Evolutionary conservation across 306 rosid genomes (phyloP).

Genomic region (Pyrus betulifolia): DNA sequence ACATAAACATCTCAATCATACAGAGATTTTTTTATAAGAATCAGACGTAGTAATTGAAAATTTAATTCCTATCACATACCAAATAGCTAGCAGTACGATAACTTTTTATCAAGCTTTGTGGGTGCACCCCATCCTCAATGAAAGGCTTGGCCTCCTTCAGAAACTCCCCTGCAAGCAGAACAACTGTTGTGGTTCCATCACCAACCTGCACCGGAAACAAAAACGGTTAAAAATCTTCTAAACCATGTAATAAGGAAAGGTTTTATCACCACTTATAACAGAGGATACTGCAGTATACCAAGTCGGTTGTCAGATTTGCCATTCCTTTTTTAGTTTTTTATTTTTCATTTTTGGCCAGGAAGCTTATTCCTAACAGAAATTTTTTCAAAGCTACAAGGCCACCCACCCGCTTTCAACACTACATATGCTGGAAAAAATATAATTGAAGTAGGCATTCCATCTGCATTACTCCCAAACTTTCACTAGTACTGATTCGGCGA

Average conservation of each 20-base stretch:
- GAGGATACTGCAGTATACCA: not conserved
- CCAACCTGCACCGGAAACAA: constrained; percentile 60
- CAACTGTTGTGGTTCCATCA: constrained; percentile 98
- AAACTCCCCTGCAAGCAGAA: constrained; percentile 91
- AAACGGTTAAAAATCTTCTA: not conserved
- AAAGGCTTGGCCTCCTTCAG: constrained; percentile 95
- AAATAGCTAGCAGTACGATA: constrained; percentile 66
- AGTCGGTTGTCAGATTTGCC: not conserved
- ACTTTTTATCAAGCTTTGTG: constrained; percentile 86
- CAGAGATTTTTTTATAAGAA: not conserved
- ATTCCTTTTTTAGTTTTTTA: not conserved
- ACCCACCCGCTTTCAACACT: not conserved
- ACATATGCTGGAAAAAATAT: not conserved
- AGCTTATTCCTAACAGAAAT: not conserved
- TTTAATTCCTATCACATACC: constrained; percentile 27
- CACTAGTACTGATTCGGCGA: not conserved
- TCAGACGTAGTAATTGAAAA: not conserved
- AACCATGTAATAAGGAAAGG: not conserved
- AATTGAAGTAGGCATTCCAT: not conserved
- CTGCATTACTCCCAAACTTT: not conserved
- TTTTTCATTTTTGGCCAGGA: not conserved
- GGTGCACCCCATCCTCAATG: constrained; percentile 90
- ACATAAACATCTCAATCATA: not conserved
- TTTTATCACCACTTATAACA: not conserved
- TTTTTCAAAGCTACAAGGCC: not conserved